phyloP scores from a whole-genome alignment of 345 rosid genomes.

The Turnera subulata region DNA sequence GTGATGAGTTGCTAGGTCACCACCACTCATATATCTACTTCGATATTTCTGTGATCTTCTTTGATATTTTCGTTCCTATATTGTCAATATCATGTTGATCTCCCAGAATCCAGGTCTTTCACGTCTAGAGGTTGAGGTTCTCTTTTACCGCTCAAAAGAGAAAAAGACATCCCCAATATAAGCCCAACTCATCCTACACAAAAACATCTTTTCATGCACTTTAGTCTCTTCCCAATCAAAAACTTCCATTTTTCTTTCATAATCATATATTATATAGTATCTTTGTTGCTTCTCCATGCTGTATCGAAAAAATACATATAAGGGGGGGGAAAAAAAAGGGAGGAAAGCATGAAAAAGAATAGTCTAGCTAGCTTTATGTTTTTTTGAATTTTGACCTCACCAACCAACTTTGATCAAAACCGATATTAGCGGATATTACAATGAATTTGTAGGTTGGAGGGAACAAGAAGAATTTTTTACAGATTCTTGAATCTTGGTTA shows the following conservation, averaged over 20 bases:
- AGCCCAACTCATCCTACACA: slow-evolving; percentile 3
- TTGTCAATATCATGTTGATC: slow-evolving; percentile 11
- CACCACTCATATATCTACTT: not conserved
- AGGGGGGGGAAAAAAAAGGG: not conserved
- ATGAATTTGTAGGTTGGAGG: not conserved
- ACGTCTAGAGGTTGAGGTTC: slow-evolving; percentile 16
- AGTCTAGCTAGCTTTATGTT: not conserved
- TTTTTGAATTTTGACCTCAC: slow-evolving; percentile 15
- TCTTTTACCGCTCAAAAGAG: not conserved
- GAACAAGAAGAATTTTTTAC: slow-evolving; percentile 6
- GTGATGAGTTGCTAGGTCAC: not conserved
- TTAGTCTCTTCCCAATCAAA: slow-evolving; percentile 17
- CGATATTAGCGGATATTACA: no score
- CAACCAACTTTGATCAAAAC: no score
- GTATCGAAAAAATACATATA: not conserved
- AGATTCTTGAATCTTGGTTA: not conserved
- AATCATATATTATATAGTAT: not conserved
- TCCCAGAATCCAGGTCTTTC: slow-evolving; percentile 31
- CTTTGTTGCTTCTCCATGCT: no score
- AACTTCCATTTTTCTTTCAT: not conserved
- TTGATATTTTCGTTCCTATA: not conserved
- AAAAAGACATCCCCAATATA: not conserved
- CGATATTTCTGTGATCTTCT: not conserved
- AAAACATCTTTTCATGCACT: slow-evolving; percentile 19
- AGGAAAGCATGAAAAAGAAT: no score